Evolutionary conservation across 2,329 filamentous ascomycete genomes (phyloP).

Genomic region (Rhinocladiella mackenziei): DNA sequence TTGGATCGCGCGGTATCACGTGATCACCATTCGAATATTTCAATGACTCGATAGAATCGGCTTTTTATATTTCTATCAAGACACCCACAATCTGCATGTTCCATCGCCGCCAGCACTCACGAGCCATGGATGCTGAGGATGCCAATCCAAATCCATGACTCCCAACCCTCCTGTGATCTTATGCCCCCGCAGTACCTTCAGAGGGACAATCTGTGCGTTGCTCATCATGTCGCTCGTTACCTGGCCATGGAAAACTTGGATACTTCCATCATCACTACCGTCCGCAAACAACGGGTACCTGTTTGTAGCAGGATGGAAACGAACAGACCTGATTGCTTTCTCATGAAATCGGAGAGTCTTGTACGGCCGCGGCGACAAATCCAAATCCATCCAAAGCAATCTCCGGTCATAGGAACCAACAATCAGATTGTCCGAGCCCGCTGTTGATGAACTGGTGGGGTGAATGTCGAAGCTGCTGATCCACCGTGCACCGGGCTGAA

Average conservation of each 20-base stretch:
- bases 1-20: not conserved
- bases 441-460: conserved; percentile 76
- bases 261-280: conserved; percentile 85
- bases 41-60: not conserved
- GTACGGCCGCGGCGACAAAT: conserved; percentile 84
- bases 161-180: conserved; percentile 74
- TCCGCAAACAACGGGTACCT: conserved; percentile 84
- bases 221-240: conserved; percentile 93
- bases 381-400: conserved; percentile 93
- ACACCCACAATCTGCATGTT: conserved; percentile 84
- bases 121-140: conserved; percentile 89
- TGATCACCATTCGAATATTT: not conserved
- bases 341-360: conserved; percentile 94
- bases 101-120: conserved; percentile 93
- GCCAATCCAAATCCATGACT: conserved; percentile 94
- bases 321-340: conserved; percentile 84
- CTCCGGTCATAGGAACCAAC: conserved; percentile 92
- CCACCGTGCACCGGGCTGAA: conserved; percentile 91
- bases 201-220: conserved; percentile 90
- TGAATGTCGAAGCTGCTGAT: conserved; percentile 94
- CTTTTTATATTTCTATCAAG: conserved; percentile 4
- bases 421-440: conserved; percentile 87
- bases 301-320: conserved; percentile 70
- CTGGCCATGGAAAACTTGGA: conserved; percentile 96
- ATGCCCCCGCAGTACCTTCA: conserved; percentile 91